Base-by-base conservation (phyloP, 2,329 filamentous ascomycete genomes). In the Didymella segeticola region DNA sequence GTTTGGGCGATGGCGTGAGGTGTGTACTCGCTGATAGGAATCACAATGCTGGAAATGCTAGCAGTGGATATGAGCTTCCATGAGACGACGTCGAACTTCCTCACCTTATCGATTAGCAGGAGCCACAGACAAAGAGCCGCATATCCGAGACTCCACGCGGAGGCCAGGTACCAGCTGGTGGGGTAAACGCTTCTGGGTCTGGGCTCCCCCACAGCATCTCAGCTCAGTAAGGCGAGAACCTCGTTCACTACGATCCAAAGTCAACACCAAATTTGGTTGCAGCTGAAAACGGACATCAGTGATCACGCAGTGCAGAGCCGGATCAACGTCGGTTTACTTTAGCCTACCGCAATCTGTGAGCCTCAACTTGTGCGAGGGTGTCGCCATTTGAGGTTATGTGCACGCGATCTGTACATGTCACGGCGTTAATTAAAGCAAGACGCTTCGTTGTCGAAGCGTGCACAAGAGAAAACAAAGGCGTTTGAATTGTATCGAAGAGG, bases 381-480 rank as follows among this genome's bases (percentile, higher is more conserved):
- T 42, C 23, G 22, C 33, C 39, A 33, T 47, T 30, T 42, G 19
- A 12, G 39, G 31, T 33, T n/a, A 34, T 34, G 39, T 27, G 45
- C 47, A 56, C 31, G 31, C 31, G 38, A 53, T 43, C 49, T 53
- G 30, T 45, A 46, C 46, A 58, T 36, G 49, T 58, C 60, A 62
- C 53, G 25, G 10, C 10, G 53, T 61, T 62, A 70, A 58, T 45
- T 47, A 56, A 58, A 61, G 57, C 58, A 43, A 19, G 15, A 51
- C 29, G 54, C 55, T 48, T 60, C 56, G 43, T 52, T 39, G 31
- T 61, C 56, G 53, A 56, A 37, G 53, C 45, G 59, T 43, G 58
- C 60, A 66, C 58, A 56, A 58, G 53, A 62, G 56, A 64, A 55
- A 61, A 64, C 51, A 58, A 58, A 59, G 45, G 45, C 50, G 64